Percentiles rank a stretch among this genome's conserved stretches.
These are phyloP conservation scores for Pythium sukuiense DNA, from an alignment of 352 stramenopile species.

Conservation along the genomic window DNA sequence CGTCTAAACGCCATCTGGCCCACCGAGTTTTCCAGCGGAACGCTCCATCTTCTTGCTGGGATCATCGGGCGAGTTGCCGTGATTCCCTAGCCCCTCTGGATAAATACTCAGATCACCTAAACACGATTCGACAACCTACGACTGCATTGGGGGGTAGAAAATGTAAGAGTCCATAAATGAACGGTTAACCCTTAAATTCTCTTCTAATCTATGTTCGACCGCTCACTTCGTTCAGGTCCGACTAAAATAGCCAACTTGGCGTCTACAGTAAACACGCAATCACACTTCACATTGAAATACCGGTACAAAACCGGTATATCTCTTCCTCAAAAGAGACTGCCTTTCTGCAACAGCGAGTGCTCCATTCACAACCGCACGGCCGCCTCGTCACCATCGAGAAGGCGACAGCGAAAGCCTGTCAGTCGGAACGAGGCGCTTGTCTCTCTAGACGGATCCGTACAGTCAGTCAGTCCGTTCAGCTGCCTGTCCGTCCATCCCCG, in stretches of 20 bases:
- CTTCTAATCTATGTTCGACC: background rate
- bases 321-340: background rate
- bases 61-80: background rate
- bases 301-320: background rate
- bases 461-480: too few species aligned
- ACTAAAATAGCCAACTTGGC: background rate
- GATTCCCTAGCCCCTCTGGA: background rate
- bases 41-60: background rate
- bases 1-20: background rate
- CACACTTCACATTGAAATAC: background rate
- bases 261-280: background rate
- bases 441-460: background rate
- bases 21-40: background rate
- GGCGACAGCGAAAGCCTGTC: background rate
- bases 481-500: too few species aligned
- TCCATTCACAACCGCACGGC: background rate
- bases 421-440: background rate
- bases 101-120: background rate
- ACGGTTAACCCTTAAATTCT: background rate
- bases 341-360: too few species aligned
- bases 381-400: background rate
- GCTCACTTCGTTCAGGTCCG: too few species aligned
- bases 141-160: too few species aligned
- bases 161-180: too few species aligned
- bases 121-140: background rate